Base-by-base conservation (phyloP, 192 early-diverging fungal genomes). In the Anaeromyces robustus region DNA sequence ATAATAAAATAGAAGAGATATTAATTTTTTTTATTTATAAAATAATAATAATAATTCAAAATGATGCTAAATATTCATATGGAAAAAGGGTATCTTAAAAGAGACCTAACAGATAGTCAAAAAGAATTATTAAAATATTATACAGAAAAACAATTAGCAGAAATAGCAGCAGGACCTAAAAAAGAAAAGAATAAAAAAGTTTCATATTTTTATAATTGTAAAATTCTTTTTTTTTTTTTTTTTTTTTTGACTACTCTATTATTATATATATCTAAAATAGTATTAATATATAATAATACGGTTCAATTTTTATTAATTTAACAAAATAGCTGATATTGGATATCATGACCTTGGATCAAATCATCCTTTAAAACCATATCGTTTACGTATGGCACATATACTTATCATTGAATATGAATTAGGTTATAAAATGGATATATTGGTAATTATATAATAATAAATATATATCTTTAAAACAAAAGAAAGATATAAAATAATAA, bases 341-440 rank as follows among this genome's bases (percentile, higher is more conserved):
- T 68, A 68, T n/a, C 11, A 68, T n/a, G 52, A 68, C 11, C 28
- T 68, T n/a, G 52, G 52, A 68, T 68, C 52, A 78, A 94, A 94
- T 59, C 97, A 99, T 84, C 94, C 94, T 26, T 97, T 99, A 96
- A 99, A 99, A 84, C 97, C 97, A 26, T 92, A 95, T 32, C 88
- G 97, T 81, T 94, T 99, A 82, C 94, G 94, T 79, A 94, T 99
- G 89, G 92, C 95, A 2, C 96, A 99, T 85, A 93, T 93, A 83
- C 87, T 99, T 43, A 92, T 99, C 30, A 87, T 95, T 77, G 93
- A 93, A 43, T 99, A 99, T 84, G 95, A 94, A 0, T 89, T 99
- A 31, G 92, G 96, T 80, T 94, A 96, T 82, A 92, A 97, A 78
- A 95, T 99, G 94, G 88, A 91, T 68, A 89, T 94, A 80, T 87